A percentile compares a stretch with the other conserved stretches of the same genome.
Conservation (phyloP, 148 eudicot species). For the Cornus suecica region DNA sequence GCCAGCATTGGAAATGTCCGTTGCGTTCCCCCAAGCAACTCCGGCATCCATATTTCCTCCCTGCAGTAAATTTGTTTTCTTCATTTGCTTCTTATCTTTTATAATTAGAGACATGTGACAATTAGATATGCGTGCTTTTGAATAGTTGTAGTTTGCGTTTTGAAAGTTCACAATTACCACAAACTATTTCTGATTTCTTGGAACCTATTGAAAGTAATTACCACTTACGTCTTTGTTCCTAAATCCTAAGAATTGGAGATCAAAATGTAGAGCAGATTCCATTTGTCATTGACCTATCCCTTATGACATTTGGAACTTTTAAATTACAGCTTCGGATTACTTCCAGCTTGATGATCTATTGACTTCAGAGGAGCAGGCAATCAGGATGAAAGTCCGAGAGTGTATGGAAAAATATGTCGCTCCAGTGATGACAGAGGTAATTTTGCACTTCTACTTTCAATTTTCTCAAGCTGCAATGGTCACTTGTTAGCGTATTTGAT, state of each 20-base stretch:
- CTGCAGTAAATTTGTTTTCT: slow-evolving; percentile 44
- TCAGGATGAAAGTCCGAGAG: slow-evolving; percentile 67
- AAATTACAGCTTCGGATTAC: slow-evolving; percentile 73
- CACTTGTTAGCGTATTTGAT: slow-evolving; percentile 1
- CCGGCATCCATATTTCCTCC: slow-evolving; percentile 87
- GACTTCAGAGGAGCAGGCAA: slow-evolving; percentile 60
- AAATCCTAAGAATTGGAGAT: not conserved
- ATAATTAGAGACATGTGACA: not conserved
- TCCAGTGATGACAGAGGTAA: slow-evolving; percentile 87
- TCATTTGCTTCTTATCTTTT: not conserved
- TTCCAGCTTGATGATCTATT: slow-evolving; percentile 84
- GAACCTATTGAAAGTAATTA: not conserved
- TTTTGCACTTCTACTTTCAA: not conserved
- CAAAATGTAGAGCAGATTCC: not conserved
- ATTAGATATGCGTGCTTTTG: not conserved
- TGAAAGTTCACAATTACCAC: not conserved
- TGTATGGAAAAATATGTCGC: slow-evolving; percentile 89
- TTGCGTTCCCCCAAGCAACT: slow-evolving; percentile 90
- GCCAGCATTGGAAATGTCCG: slow-evolving; percentile 72
- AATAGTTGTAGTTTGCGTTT: not conserved
- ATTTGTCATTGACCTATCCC: not conserved
- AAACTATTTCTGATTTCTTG: not conserved
- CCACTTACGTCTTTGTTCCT: not conserved
- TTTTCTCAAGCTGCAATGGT: not conserved
- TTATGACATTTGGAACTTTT: slow-evolving; percentile 10